phyloP scores from a whole-genome alignment of 106 monocot genomes.

The Dendrobium officinale region DNA sequence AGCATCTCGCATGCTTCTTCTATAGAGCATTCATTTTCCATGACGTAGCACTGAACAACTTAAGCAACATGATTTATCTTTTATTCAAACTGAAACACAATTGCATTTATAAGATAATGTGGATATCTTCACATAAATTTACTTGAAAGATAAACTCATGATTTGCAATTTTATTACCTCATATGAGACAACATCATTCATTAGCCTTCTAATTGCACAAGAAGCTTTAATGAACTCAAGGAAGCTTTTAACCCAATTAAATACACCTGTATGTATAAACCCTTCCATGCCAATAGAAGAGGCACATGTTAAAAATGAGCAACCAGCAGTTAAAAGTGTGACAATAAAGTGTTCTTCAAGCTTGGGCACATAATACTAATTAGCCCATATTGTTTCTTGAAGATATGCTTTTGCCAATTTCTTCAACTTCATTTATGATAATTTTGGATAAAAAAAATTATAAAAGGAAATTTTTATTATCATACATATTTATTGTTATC shows the following conservation, averaged over 20 bases:
- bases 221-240: not conserved
- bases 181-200: not conserved
- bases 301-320: not conserved
- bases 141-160: not conserved
- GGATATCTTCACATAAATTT: not conserved
- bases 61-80: not conserved
- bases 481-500: too few relatives aligned
- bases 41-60: not conserved
- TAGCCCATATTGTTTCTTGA: not conserved
- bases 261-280: not conserved
- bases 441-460: not conserved
- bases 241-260: not conserved
- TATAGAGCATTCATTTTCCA: not conserved
- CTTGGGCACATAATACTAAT: not conserved
- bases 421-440: not conserved
- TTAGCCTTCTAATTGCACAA: not conserved
- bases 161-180: conserved; percentile 1
- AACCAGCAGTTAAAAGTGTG: not conserved
- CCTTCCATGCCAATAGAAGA: conserved; percentile 1
- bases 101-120: not conserved
- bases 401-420: not conserved
- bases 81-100: not conserved
- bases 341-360: not conserved
- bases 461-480: not conserved
- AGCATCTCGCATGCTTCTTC: not conserved